A percentile compares a stretch with the other conserved stretches of the same genome.
phyloP scores from a whole-genome alignment of 805 yeast genomes.

The Lipomyces kockii region DNA sequence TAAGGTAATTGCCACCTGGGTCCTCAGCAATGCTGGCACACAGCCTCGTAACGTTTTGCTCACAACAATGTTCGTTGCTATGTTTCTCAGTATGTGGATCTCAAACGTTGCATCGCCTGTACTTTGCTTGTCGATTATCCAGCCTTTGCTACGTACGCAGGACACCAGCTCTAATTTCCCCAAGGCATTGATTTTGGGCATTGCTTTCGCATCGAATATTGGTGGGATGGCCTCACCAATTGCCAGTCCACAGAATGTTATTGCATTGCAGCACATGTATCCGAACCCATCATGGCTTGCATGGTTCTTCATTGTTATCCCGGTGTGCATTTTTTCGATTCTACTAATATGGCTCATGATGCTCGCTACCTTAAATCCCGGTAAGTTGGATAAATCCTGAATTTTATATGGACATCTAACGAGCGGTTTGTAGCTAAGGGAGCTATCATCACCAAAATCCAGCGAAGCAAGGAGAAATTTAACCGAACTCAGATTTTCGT shows the following conservation, averaged over 20 bases:
- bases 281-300: constrained; percentile 87
- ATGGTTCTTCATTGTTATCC: constrained; percentile 89
- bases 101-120: constrained; percentile 98
- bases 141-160: constrained; percentile 82
- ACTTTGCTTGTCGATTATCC: constrained; percentile 85
- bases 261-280: constrained; percentile 85
- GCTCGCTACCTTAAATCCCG: constrained; percentile 61
- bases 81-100: constrained; percentile 92
- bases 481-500: constrained; percentile 77
- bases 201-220: constrained; percentile 88
- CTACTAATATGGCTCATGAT: constrained; percentile 74
- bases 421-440: constrained; percentile 46
- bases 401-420: neutral
- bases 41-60: constrained; percentile 77
- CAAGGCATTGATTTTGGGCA: constrained; percentile 83
- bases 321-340: constrained; percentile 69
- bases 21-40: constrained; percentile 82
- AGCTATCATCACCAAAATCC: constrained; percentile 61
- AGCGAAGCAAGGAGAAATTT: constrained; percentile 66
- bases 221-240: constrained; percentile 99
- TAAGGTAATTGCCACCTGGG: constrained; percentile 78
- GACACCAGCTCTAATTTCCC: constrained; percentile 79
- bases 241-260: constrained; percentile 94
- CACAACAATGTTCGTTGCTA: constrained; percentile 83
- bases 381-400: neutral